Evolutionary conservation across 768 basidiomycete species (phyloP), one percentile per base, ranked within the genome.

Genomic region (Leccinum boreale): DNA sequence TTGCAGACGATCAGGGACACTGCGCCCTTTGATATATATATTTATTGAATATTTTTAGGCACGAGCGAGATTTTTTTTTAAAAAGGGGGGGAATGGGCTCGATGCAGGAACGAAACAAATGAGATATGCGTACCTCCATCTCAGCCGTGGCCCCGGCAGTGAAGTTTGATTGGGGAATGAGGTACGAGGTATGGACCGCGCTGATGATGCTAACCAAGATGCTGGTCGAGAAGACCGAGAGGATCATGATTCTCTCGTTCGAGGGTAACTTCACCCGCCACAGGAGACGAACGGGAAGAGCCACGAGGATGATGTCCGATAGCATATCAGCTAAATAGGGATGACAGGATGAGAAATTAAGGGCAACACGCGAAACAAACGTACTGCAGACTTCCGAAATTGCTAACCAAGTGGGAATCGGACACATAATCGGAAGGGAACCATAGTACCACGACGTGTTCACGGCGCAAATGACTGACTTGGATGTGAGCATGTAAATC

Each of bases 301-400:
- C 49, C 35, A 84, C 73, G 47, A 85, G 75, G 24, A 81, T 68
- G 15, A 70, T 23, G 59, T 83, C 82, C 0, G 82, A 74, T 23
- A 81, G 5, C 8, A 76, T 64, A 58, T 83, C 81, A 51, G 82
- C 82, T 84, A 56, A 23, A 48, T 1, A 10, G 28, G 21, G 17
- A 42, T 19, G 9, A 19, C n/a, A 33, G 3, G 14, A 24, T 55
- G 26, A 58, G 36, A 24, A 44, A 39, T 19, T 3, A 11, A 9
- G 9, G 17, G 10, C 1, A 28, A 3, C 15, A 10, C 1, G 3
- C 6, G 42, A 31, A 9, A 39, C 10, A 26, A 5, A 75, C 82
- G 59, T 58, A 84, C 84, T 78, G 57, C 75, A 73, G 52, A 85
- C 69, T 65, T 85, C 82, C n/a, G 75, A 74, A 8, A 84, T 66